Evolutionary conservation across 805 yeast species (phyloP).

Genomic region (Ogataea corticis): DNA sequence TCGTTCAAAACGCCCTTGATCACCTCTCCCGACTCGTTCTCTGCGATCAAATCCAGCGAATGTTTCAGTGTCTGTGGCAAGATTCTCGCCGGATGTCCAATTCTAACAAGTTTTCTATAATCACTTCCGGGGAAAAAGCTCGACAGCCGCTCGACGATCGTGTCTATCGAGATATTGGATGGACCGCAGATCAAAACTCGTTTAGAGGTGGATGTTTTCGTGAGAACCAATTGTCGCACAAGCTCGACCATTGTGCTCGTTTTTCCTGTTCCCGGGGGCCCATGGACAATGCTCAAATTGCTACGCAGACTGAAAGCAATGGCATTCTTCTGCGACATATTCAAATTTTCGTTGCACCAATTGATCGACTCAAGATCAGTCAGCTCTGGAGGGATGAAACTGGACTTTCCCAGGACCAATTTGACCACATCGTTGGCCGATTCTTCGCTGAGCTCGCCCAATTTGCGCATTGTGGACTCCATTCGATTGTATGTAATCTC

Average conservation of each 20-base stretch:
- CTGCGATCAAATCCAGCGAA: constrained; percentile 73
- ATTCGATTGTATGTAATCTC: constrained; percentile 75
- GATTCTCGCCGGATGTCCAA: constrained; percentile 93
- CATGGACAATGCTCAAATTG: constrained; percentile 59
- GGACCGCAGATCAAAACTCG: constrained; percentile 90
- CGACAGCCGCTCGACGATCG: constrained; percentile 74
- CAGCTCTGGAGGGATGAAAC: constrained; percentile 34
- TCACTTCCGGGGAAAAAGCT: constrained; percentile 40
- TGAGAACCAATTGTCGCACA: constrained; percentile 64
- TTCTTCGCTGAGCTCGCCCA: constrained; percentile 46
- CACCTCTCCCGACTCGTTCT: constrained; percentile 56
- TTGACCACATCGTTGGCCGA: constrained; percentile 42
- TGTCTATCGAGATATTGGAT: constrained; percentile 89
- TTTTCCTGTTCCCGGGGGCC: constrained; percentile 84
- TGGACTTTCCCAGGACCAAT: constrained; percentile 46
- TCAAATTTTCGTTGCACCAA: constrained; percentile 49
- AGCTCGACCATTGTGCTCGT: constrained; percentile 84
- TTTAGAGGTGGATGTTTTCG: constrained; percentile 21
- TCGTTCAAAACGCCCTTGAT: constrained; percentile 69
- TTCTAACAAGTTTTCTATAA: constrained; percentile 56
- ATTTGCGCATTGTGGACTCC: constrained; percentile 72
- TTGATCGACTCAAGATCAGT: constrained; percentile 18
- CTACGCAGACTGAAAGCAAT: constrained; percentile 66
- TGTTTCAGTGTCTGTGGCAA: constrained; percentile 61
- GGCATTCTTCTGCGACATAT: constrained; percentile 73